phyloP scores from a whole-genome alignment of 768 basidiomycete genomes.

The Mycena amicta region DNA sequence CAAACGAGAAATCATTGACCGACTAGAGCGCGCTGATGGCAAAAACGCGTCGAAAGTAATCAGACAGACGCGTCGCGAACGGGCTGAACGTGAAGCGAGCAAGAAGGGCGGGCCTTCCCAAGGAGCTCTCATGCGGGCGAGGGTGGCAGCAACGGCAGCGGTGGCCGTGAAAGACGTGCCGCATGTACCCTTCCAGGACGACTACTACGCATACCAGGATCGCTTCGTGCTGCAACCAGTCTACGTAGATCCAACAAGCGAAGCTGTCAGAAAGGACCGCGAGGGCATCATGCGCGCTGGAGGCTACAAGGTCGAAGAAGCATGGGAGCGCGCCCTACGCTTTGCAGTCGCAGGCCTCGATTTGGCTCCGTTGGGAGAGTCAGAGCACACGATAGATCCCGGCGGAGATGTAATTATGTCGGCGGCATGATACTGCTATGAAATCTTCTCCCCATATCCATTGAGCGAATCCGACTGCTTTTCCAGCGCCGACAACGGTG shows the following conservation, averaged over 20 bases:
- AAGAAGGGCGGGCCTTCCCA: conserved; percentile 47
- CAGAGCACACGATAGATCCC: conserved; percentile 30
- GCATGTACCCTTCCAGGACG: conserved; percentile 76
- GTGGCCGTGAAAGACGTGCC: conserved; percentile 76
- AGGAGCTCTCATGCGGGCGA: conserved; percentile 40
- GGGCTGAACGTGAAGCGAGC: conserved; percentile 48
- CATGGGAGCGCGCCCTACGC: conserved; percentile 81
- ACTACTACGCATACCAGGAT: conserved; percentile 77
- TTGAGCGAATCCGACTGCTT: conserved; percentile 42
- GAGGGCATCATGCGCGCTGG: conserved; percentile 83
- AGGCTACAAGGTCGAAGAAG: conserved; percentile 80
- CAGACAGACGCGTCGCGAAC: conserved; percentile 63
- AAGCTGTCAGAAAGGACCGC: conserved; percentile 72
- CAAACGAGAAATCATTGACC: conserved; percentile 75
- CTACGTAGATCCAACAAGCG: conserved; percentile 76
- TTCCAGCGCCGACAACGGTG: conserved; percentile 60
- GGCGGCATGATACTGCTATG: conserved; percentile 33
- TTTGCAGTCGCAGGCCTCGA: conserved; percentile 76
- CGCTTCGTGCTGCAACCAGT: conserved; percentile 54
- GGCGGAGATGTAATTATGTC: conserved; percentile 52
- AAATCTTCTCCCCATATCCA: conserved; percentile 52
- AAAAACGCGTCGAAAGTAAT: conserved; percentile 72
- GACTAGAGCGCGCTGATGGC: conserved; percentile 70
- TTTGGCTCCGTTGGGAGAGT: conserved; percentile 46
- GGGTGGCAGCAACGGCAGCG: conserved; percentile 59